Base-by-base conservation (phyloP, 345 rosid species). In the Psidium friedrichsthalianum region DNA sequence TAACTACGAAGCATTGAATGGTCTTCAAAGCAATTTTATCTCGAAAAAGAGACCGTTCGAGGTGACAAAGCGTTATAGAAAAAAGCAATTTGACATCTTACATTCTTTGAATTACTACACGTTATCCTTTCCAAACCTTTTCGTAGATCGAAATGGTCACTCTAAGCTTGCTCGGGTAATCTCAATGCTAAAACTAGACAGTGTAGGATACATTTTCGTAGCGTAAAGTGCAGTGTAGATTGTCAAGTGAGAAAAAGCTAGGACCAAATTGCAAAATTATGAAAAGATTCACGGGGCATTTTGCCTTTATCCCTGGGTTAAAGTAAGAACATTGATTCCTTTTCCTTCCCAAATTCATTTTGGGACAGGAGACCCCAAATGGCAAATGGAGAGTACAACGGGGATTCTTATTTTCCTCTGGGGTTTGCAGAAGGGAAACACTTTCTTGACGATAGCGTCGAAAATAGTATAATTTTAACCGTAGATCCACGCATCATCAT, bases 391-490 rank as follows among this genome's bases (percentile, higher is more conserved):
- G 44, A 36, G 47, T 5, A 20, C 47, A 20, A 18, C 25, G 6
- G 80, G 80, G 47, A 8, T 69, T 69, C 25, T 36, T 18, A 25
- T 36, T 69, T 21, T 69, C 47, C 47, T 36, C 47, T 36, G 4
- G 78, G 78, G 78, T 69, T 40, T 36, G 78, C 78, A 49, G 13
- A 10, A 10, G 13, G 12, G 12, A 49, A 49, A 49, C 11, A 2
- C 12, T 49, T 49, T 1, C 2, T 0, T 1, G 11, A 10, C 8
- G 10, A 11, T 49, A 49, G 11, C 0, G 51, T 49, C 9, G 8
- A 8, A 6, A 1, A 47, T 9, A 1, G 49, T 47, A 49, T 13
- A 49, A 49, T 49, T 3, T 49, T 13, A 49, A 11, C 2, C 3
- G 51, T 49, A 49, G 51, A 49, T 10, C 1, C 51, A 11, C 13